Conservation (phyloP, 306 rosid genomes). For the Quercus rubra region DNA sequence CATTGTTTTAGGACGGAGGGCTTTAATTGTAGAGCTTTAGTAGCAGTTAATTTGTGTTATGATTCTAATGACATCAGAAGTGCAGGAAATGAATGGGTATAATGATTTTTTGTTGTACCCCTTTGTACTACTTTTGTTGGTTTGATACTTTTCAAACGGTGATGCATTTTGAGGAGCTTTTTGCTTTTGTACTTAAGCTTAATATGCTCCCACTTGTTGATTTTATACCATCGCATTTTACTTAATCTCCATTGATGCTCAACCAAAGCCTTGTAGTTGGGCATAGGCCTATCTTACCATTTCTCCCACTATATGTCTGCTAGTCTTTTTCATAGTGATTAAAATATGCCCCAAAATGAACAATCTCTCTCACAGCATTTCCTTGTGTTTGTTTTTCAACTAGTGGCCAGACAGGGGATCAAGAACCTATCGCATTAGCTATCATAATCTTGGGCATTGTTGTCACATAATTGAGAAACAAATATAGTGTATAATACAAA, state of each 20-base stretch:
- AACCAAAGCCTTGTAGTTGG: not conserved
- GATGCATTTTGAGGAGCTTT: not conserved
- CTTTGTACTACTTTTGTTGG: not conserved
- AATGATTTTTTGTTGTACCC: no score
- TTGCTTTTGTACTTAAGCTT: not conserved
- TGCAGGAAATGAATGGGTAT: no score
- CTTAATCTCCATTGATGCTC: not conserved
- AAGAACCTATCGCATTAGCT: no score
- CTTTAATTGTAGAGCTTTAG: no score
- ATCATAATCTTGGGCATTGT: no score
- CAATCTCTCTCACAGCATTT: not conserved
- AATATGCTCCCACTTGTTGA: not conserved
- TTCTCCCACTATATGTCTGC: not conserved
- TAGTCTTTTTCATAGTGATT: not conserved
- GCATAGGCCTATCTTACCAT: not conserved
- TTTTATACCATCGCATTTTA: not conserved
- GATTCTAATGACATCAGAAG: no score
- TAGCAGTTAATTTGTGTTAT: no score
- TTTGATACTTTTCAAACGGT: not conserved
- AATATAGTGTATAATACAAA: no score
- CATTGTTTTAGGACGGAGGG: no score
- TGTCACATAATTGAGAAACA: no score
- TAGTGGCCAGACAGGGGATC: no score
- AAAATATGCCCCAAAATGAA: not conserved
- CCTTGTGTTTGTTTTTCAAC: not conserved